Base-by-base conservation (phyloP, 2,329 filamentous ascomycete genomes). In the Microascus cirrosus region DNA sequence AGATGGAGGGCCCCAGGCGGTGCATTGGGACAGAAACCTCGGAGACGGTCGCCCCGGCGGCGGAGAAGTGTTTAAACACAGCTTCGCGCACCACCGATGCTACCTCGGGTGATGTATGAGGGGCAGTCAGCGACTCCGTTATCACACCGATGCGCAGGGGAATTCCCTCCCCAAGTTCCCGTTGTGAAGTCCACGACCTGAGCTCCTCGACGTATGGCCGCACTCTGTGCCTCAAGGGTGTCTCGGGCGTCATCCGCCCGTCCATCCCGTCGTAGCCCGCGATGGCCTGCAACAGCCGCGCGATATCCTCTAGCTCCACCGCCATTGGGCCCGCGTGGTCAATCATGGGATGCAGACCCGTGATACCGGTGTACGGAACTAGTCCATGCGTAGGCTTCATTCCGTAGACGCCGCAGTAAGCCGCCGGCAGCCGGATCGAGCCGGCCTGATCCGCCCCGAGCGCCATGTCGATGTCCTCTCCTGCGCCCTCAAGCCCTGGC, bases 251-350 rank as follows among this genome's bases (percentile, higher is more conserved):
- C 66, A 70, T 70, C 10, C 72, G 68, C 0, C 69, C 65, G 62
- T 81, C 78, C n/a, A 79, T 69, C 13, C 75, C 74, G 62, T 81
- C 77, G 53, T 70, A 71, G 1, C 78, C 78, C 3, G 76, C 73
- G 42, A 80, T 69, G 1, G 70, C 72, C 57, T 73, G 65, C 1
- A 78, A 67, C 15, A 76, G 61, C 1, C 68, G 32, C 0, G 75
- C 76, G 55, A 71, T 69, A 45, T 77, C 75, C 12, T 69, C 60
- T 1, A 78, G 65, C 0, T 65, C 73, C 20, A 63, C 64, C 2
- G 75, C 71, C 65, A 79, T 73, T 1, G 75, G 74, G 0, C 74
- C 74, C 12, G 71, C 63, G 61, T 77, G 74, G 58, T 78, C 76
- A 39, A 73, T 69, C 59, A 72, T 70, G 2, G 70, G 67, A 54